Evolutionary conservation across 2,329 filamentous ascomycete genomes (phyloP).

Genomic region (Metarhizium sp.): DNA sequence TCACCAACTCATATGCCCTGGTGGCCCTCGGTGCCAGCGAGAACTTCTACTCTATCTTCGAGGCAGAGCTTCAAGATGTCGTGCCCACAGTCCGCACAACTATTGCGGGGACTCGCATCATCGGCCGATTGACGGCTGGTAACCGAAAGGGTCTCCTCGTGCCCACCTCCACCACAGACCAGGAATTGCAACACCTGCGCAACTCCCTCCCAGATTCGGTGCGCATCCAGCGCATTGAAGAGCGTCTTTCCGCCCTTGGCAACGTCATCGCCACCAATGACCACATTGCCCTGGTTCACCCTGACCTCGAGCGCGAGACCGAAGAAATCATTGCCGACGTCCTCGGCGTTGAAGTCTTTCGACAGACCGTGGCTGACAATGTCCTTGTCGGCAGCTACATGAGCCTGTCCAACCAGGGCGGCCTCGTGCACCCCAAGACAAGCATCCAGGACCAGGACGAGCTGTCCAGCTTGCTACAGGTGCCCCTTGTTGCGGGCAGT

Average conservation of each 20-base stretch:
- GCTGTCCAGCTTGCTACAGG: conserved; percentile 83
- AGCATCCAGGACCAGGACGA: conserved; percentile 97
- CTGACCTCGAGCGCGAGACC: conserved; percentile 92
- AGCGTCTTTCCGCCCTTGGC: conserved; percentile 86
- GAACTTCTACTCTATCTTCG: conserved; percentile 99
- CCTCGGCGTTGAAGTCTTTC: conserved; percentile 78
- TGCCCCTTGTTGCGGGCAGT: conserved; percentile 87
- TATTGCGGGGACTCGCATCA: conserved; percentile 92
- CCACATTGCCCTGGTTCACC: conserved; percentile 92
- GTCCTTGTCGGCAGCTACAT: conserved; percentile 96
- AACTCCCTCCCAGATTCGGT: conserved; percentile 88
- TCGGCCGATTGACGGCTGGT: conserved; percentile 88
- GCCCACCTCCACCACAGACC: conserved; percentile 90
- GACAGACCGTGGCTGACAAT: conserved; percentile 94
- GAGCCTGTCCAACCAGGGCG: conserved; percentile 90
- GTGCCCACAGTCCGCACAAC: conserved; percentile 96
- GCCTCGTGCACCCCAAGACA: conserved; percentile 95
- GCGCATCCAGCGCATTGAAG: conserved; percentile 95
- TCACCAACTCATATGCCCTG: conserved; percentile 95
- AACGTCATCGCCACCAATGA: conserved; percentile 97
- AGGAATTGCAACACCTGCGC: conserved; percentile 93
- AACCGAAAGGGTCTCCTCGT: conserved; percentile 97
- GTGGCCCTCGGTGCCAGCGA: conserved; percentile 91
- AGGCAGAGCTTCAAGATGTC: conserved; percentile 93
- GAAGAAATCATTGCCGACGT: conserved; percentile 98